Evolutionary conservation across 306 rosid species (phyloP), one percentile per base, ranked within the genome.

Genomic region (Prunus mongolica): DNA sequence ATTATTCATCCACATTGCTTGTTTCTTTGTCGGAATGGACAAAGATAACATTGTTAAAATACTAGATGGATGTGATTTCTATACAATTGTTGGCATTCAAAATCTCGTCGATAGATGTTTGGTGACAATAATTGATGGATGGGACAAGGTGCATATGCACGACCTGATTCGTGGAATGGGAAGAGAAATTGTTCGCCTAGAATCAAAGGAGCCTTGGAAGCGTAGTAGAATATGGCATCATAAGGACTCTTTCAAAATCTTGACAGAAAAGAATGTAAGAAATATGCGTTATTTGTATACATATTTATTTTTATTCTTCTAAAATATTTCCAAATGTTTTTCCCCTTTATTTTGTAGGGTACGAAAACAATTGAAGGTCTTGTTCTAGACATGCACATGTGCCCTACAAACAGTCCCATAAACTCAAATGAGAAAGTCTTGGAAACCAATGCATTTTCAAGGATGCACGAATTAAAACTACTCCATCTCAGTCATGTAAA

Each of bases 121-220:
- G 30, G 54, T 67, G 51, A 41, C 24, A 24, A 24, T 5, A 0
- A 41, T 41, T 2, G 71, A 67, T n/a, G 0, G 0, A 2, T 0
- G 0, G 0, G 8, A 20, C 19, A 5, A 2, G 0, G 5, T 67
- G 19, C 0, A 12, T 0, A 44, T 41, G 52, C 54, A 67, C 5
- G 30, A 41, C 0, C 0, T 67, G 54, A 20, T 67, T 2, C 12
- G 54, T 44, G 71, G 45, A 19, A 67, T 67, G 71, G 54, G 54
- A 12, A 20, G 54, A 67, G 71, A 12, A 44, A 67, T 67, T 12
- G 71, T 44, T 20, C n/a, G 32, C 8, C 16, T 0, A 3, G 54
- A 24, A 38, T 41, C 66, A 8, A 1, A 56, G 2, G 66, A 72
- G 52, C 66, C 24, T 20, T 0, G 15, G 22, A 72, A 56, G 0